phyloP scores from a whole-genome alignment of 2,329 filamentous ascomycete species.

The Ophiognomonia clavigignenti-juglandacearum region DNA sequence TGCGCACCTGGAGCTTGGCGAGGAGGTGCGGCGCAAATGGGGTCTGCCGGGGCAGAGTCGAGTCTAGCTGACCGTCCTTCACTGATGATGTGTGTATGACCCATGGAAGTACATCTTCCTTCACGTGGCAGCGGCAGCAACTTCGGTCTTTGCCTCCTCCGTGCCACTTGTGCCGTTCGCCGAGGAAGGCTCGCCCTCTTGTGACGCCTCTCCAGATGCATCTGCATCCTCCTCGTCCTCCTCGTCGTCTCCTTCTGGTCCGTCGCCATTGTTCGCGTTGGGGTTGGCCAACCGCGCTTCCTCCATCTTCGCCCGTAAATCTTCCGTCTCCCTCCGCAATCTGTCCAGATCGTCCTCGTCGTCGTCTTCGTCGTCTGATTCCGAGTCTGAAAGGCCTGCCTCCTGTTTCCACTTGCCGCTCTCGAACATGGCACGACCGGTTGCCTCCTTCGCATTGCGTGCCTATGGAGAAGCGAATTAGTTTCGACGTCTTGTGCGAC shows the following conservation, averaged over 20 bases:
- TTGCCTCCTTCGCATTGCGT: conserved; percentile 88
- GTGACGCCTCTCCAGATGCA: not conserved
- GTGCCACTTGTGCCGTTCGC: conserved; percentile 1
- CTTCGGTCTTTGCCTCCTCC: not conserved
- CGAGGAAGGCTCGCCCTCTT: not conserved
- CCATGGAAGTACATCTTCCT: not conserved
- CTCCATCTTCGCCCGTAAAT: conserved; percentile 68
- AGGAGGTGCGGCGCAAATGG: conserved; percentile 15
- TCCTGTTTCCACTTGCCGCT: conserved; percentile 83
- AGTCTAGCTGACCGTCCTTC: conserved; percentile 3
- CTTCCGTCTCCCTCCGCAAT: conserved; percentile 80
- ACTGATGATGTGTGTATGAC: not conserved
- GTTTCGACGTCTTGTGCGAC: not conserved
- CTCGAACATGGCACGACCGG: conserved; percentile 91
- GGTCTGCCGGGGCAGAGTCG: conserved; percentile 2
- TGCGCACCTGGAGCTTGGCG: conserved; percentile 14
- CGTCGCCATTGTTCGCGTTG: conserved; percentile 11
- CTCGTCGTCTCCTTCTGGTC: conserved; percentile 14
- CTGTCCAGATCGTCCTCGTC: conserved; percentile 67
- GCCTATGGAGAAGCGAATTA: conserved; percentile 44
- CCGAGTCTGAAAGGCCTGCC: conserved; percentile 55
- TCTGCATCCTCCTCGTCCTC: conserved; percentile 4
- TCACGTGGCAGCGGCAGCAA: conserved; percentile 12
- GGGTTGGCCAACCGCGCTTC: conserved; percentile 55
- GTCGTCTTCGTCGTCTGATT: conserved; percentile 61